Percentiles rank a stretch among this genome's conserved stretches.
These are phyloP conservation scores for Hypsizygus ulmarius DNA, from an alignment of 1,284 basidiomycete species.

Conservation along the genomic window DNA sequence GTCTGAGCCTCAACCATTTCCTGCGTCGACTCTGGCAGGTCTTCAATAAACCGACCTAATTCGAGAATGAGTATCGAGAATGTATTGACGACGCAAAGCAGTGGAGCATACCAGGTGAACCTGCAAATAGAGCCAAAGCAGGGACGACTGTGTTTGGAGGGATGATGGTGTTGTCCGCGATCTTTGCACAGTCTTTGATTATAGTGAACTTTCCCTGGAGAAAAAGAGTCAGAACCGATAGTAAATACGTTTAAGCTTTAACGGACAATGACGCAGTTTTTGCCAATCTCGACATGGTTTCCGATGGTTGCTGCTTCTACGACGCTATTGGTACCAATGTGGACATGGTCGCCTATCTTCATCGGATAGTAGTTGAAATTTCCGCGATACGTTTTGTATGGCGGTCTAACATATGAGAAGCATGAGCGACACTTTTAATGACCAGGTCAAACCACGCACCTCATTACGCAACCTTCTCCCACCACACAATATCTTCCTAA, in stretches of 20 bases:
- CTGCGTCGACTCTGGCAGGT: constrained; percentile 88
- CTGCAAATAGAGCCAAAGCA: constrained; percentile 81
- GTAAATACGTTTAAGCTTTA: constrained; percentile 2
- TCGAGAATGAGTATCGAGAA: constrained; percentile 2
- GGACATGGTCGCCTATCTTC: constrained; percentile 94
- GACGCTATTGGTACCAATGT: constrained; percentile 84
- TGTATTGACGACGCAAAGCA: not conserved
- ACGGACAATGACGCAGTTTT: constrained; percentile 90
- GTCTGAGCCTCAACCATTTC: constrained; percentile 77
- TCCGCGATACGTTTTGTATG: constrained; percentile 87
- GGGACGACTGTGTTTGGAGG: constrained; percentile 94
- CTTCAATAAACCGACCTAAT: constrained; percentile 75
- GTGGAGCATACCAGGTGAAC: constrained; percentile 75
- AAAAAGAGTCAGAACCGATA: constrained; percentile 3
- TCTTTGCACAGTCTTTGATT: constrained; percentile 93
- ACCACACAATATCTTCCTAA: constrained; percentile 92
- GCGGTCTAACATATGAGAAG: constrained; percentile 54
- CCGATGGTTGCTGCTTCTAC: constrained; percentile 96
- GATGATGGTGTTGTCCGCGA: constrained; percentile 85
- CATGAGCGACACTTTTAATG: not conserved
- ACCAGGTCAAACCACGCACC: constrained; percentile 43
- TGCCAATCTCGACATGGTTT: constrained; percentile 92
- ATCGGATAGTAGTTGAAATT: constrained; percentile 98
- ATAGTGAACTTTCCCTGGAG: constrained; percentile 91
- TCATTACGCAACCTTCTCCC: constrained; percentile 85